phyloP scores from a whole-genome alignment of 768 basidiomycete genomes.

The Tricholoma saponaceum region DNA sequence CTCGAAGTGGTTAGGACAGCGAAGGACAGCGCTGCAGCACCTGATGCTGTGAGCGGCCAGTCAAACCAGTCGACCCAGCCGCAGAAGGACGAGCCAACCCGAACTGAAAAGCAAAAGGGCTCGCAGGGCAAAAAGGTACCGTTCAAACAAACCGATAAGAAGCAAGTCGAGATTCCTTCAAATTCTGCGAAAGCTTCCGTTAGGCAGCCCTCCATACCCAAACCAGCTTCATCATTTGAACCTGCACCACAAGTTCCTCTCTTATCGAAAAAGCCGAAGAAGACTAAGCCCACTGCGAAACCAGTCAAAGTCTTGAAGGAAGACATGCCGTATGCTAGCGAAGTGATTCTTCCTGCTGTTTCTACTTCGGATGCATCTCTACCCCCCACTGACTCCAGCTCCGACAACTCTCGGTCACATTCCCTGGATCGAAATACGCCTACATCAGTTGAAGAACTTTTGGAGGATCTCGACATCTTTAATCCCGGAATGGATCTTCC shows the following conservation, averaged over 20 bases:
- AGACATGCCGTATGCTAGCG: slow-evolving; percentile 39
- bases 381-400: slow-evolving; percentile 42
- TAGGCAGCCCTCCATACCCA: slow-evolving; percentile 10
- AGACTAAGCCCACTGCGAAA: slow-evolving; percentile 64
- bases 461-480: slow-evolving; percentile 61
- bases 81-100: slow-evolving; percentile 27
- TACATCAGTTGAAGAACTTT: slow-evolving; percentile 55
- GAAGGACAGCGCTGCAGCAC: slow-evolving; percentile 4
- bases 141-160: slow-evolving; percentile 15
- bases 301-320: slow-evolving; percentile 56
- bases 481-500: slow-evolving; percentile 63
- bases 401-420: slow-evolving; percentile 56
- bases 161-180: slow-evolving; percentile 10
- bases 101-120: slow-evolving; percentile 15
- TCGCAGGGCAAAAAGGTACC: slow-evolving; percentile 18
- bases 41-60: slow-evolving; percentile 25
- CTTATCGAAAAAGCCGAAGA: slow-evolving; percentile 81
- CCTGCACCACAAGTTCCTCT: slow-evolving; percentile 63
- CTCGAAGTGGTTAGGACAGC: slow-evolving; percentile 33
- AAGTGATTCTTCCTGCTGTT: slow-evolving; percentile 40
- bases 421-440: slow-evolving; percentile 51
- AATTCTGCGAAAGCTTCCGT: slow-evolving; percentile 4
- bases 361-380: slow-evolving; percentile 45
- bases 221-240: slow-evolving; percentile 22
- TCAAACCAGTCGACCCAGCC: slow-evolving; percentile 22